Base-by-base conservation (phyloP, 345 rosid genomes). In the Hibiscus mutabilis region DNA sequence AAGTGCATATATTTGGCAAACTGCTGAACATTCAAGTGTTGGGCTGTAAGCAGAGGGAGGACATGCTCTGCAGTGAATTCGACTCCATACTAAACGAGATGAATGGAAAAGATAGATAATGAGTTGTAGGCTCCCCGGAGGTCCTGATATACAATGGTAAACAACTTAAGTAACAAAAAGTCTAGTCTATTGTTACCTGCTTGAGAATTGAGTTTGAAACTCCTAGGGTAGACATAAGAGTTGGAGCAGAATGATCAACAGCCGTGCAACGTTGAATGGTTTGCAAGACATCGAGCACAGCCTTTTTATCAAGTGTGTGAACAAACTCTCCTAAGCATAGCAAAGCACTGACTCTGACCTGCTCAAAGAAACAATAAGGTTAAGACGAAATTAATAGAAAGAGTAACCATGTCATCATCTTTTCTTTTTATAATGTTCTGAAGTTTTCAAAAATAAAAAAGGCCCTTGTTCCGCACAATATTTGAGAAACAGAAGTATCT, bases 161-260 rank as follows among this genome's bases (percentile, higher is more conserved):
- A 56, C 18, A 55, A 37, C 44, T 66, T 40, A 69, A 62, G 60
- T 33, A 62, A 66, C 55, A 40, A 74, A 21, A 78, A 47, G 69
- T 2, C 25, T 42, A 4, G 22, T 60, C 47, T 4, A 16, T 44
- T 16, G 44, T 25, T 76, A 91, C 99, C 93, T 90, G 93, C 79
- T 90, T 94, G 31, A 95, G 85, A 73, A 95, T 87, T 31, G 97
- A 86, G 82, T 85, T 90, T 75, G 97, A 94, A 15, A 95, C 89
- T 62, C 96, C 97, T 67, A 95, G 97, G 62, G 99, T 85, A 76
- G 96, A 95, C 97, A 94, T 91, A 19, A 94, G 92, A 58, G 99
- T 94, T 31, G 99, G 99, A 66, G 96, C 88, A 76, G 99, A 91
- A 57, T 75, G 96, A 75, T 94, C 99, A 77, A 94, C 97, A 19